These are phyloP conservation scores for Trichosanthes cucumerina DNA, from an alignment of 306 rosid species.

Conservation along the genomic window DNA sequence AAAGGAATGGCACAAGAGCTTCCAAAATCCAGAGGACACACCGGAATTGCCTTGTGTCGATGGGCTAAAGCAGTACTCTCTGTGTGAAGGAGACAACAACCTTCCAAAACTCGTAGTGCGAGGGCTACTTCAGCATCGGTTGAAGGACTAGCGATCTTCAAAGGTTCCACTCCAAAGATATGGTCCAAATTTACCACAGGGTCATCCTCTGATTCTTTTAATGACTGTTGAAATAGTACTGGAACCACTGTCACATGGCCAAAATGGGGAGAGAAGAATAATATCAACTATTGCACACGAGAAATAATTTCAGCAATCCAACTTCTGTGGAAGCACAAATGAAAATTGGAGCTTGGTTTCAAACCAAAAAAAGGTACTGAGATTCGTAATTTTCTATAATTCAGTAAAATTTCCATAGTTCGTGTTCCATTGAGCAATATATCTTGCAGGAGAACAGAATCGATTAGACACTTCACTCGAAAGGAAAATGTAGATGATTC, in stretches of 20 bases:
- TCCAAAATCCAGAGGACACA: neutral
- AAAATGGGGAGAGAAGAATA: neutral
- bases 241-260: conserved; percentile 53
- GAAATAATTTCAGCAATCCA: neutral
- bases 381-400: neutral
- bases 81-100: conserved; percentile 60
- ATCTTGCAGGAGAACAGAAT: neutral
- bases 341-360: neutral
- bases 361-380: neutral
- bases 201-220: conserved; percentile 53
- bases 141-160: conserved; percentile 62
- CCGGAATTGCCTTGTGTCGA: conserved; percentile 53
- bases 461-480: neutral
- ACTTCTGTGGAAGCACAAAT: neutral
- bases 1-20: neutral
- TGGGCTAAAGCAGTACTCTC: conserved; percentile 48
- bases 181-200: conserved; percentile 45
- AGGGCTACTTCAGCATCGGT: conserved; percentile 54
- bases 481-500: neutral
- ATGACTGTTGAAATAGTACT: conserved; percentile 64
- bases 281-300: neutral
- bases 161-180: conserved; percentile 62
- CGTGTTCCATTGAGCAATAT: neutral
- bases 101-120: conserved; percentile 62
- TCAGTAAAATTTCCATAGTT: neutral